Evolutionary conservation across 805 yeast genomes (phyloP), one percentile per base, ranked within the genome.

Genomic region (Saturnispora halmiae): DNA sequence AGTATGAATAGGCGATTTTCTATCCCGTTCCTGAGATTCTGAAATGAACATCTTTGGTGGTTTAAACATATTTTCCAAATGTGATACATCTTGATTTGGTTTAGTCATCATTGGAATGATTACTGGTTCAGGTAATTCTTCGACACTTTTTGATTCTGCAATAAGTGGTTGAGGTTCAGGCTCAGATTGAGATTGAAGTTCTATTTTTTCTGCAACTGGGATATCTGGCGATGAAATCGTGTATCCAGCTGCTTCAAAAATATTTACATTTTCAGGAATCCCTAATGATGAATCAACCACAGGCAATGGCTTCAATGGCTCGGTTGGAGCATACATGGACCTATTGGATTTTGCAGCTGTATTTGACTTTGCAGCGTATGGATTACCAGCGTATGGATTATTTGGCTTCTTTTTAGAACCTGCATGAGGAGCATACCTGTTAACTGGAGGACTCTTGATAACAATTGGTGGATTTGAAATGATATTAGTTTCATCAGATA

Each of bases 241-340:
- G 22, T 60, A 60, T 3, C 65, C 65, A 5, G 61, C 61, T 39
- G 47, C 56, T 20, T 55, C 53, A 45, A 55, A 60, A 44, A 52
- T 56, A 44, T 60, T 62, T 32, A 48, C 46, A 6, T 49, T 36
- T 4, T 41, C 49, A 30, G 34, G 31, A 21, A 43, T 46, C 14
- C 36, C 43, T 5, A 16, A 26, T 2, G 32, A 21, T n/a, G 37
- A 45, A 15, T 34, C 29, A 9, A 10, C 4, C n/a, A 28, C 6
- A 22, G 19, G 24, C 38, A 13, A 11, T 32, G 15, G 34, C 10
- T 13, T 14, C 21, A 25, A n/a, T 4, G 19, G 33, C 13, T 10
- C 26, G 19, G 21, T 31, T 14, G 47, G 34, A 2, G 45, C 34
- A 35, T 40, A 44, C 3, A 10, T 14, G 2, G 44, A 29, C 6